These are phyloP conservation scores for Fusarium ramigenum DNA, from an alignment of 2,329 filamentous ascomycete species.

Conservation along the genomic window DNA sequence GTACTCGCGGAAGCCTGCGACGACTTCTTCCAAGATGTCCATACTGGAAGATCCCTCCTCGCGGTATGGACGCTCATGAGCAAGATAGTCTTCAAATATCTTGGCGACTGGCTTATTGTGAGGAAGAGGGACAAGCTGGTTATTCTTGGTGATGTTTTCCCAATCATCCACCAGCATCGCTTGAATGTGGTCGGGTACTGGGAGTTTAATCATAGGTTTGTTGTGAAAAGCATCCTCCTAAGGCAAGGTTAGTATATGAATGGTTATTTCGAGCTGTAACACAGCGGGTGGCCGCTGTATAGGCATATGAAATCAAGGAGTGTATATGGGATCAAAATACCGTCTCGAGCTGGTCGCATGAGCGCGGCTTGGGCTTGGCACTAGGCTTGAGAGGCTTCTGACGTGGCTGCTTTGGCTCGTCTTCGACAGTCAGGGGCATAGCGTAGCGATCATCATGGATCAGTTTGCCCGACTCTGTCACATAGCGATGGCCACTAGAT, in stretches of 20 bases:
- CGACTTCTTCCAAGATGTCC: conserved; percentile 89
- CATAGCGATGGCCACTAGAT: conserved; percentile 17
- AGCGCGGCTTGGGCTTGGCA: conserved; percentile 20
- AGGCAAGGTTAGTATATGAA: conserved; percentile 25
- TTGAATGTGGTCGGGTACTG: conserved; percentile 89
- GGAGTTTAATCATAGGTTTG: conserved; percentile 85
- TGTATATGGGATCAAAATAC: conserved; percentile 19
- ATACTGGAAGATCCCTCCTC: conserved; percentile 73
- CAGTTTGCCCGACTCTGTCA: conserved; percentile 11
- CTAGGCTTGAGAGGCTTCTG: background rate
- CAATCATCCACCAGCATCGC: conserved; percentile 95
- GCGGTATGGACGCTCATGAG: conserved; percentile 73
- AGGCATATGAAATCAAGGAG: background rate
- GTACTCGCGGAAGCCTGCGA: conserved; percentile 88
- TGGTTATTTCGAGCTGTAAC: background rate
- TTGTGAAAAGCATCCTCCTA: conserved; percentile 90
- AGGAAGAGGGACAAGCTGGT: conserved; percentile 87
- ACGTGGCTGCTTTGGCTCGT: conserved; percentile 16
- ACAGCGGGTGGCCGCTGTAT: background rate
- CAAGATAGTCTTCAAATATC: conserved; percentile 84
- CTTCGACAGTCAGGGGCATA: conserved; percentile 4
- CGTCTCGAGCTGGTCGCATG: conserved; percentile 15
- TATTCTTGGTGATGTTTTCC: conserved; percentile 98
- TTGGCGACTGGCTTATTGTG: conserved; percentile 77
- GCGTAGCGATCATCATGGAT: conserved; percentile 18